phyloP scores from a whole-genome alignment of 2,329 filamentous ascomycete species.

The Geosmithia flava region DNA sequence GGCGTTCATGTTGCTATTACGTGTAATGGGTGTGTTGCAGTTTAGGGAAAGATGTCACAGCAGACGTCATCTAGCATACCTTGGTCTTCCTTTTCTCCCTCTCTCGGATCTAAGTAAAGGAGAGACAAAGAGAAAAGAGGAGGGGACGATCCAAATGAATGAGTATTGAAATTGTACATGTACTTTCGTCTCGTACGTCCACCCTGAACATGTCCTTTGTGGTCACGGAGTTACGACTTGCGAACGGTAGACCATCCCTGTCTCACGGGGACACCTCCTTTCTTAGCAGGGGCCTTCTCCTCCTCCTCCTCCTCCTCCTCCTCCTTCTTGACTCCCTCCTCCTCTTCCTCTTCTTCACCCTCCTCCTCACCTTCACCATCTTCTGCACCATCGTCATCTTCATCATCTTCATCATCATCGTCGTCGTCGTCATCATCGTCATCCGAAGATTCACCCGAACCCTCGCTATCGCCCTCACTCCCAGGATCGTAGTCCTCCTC shows the following conservation, averaged over 20 bases:
- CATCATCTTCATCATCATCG: conserved; percentile 27
- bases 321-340: not conserved
- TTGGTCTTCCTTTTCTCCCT: too few relatives aligned
- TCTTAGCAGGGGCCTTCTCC: not conserved
- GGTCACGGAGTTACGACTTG: not conserved
- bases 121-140: too few relatives aligned
- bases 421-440: conserved; percentile 41
- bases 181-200: too few relatives aligned
- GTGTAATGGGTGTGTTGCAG: too few relatives aligned
- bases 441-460: conserved; percentile 36
- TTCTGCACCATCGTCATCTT: conserved; percentile 25
- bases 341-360: conserved; percentile 8
- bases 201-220: not conserved
- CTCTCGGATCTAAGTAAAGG: too few relatives aligned
- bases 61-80: too few relatives aligned
- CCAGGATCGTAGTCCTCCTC: conserved; percentile 57
- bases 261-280: conserved; percentile 1
- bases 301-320: not conserved
- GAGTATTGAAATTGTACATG: too few relatives aligned
- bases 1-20: too few relatives aligned
- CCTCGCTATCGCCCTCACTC: conserved; percentile 46
- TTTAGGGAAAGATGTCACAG: too few relatives aligned
- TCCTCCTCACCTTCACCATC: conserved; percentile 20
- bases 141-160: too few relatives aligned
- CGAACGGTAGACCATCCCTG: conserved; percentile 3